Conservation (phyloP, 192 early-diverging fungal genomes). For the Coemansia pectinata region DNA sequence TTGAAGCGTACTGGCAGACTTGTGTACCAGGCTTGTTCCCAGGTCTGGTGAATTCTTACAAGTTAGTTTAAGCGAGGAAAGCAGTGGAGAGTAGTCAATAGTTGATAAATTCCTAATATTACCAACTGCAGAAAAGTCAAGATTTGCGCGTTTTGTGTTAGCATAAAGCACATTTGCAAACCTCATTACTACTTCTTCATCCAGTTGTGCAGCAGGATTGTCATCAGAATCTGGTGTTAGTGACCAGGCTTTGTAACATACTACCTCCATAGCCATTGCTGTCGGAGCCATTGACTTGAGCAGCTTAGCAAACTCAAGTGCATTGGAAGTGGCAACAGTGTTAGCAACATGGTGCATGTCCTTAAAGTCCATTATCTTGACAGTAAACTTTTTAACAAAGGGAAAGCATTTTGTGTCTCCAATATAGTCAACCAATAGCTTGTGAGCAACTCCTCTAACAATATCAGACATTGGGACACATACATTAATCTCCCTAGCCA, state of each 20-base stretch:
- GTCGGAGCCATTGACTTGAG: neutral
- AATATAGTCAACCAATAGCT: neutral
- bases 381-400: neutral
- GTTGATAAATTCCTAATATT: too few relatives aligned
- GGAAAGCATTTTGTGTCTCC: neutral
- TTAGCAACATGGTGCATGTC: neutral
- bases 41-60: neutral
- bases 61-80: neutral
- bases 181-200: neutral
- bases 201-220: neutral
- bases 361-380: neutral
- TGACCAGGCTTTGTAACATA: neutral
- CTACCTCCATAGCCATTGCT: neutral
- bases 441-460: neutral
- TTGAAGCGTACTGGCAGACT: neutral
- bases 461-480: neutral
- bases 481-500: neutral
- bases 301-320: neutral
- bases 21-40: neutral
- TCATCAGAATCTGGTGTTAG: neutral
- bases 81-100: neutral
- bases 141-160: neutral
- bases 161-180: neutral
- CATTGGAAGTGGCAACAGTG: neutral
- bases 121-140: neutral